A percentile compares a stretch with the other conserved stretches of the same genome.
These are phyloP conservation scores for Sporothrix brunneoviolacea DNA, from an alignment of 2,329 filamentous ascomycete genomes.

Conservation along the genomic window DNA sequence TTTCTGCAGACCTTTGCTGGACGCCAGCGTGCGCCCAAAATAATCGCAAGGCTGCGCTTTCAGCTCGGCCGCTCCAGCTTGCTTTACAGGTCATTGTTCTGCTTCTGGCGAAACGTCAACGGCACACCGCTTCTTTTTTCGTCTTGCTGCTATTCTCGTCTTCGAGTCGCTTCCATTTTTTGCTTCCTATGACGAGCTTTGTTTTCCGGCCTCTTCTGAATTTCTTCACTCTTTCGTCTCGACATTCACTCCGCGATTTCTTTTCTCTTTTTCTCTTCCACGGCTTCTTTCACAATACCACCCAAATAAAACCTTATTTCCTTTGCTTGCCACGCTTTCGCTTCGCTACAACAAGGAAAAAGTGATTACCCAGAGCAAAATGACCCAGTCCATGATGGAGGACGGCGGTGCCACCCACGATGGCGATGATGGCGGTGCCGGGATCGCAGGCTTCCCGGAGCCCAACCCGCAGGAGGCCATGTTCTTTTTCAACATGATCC, in stretches of 20 bases:
- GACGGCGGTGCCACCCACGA: background rate
- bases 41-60: too few species aligned
- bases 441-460: slow-evolving; percentile 18
- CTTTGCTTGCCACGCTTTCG: background rate
- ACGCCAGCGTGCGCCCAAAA: too few species aligned
- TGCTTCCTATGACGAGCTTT: background rate
- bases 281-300: background rate
- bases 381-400: background rate
- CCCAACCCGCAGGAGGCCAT: slow-evolving; percentile 36
- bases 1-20: too few species aligned
- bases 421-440: background rate
- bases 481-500: slow-evolving; percentile 40
- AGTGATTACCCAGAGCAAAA: too few species aligned
- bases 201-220: background rate
- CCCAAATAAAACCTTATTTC: too few species aligned
- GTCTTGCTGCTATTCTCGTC: too few species aligned
- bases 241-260: background rate
- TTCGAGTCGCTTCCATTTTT: background rate
- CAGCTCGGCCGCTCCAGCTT: too few species aligned
- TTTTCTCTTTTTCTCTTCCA: background rate
- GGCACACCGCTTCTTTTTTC: too few species aligned
- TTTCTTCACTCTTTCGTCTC: background rate
- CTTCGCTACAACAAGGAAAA: background rate
- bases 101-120: too few species aligned
- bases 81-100: too few species aligned